These are phyloP conservation scores for Paramecium sexaurelia DNA, from an alignment of 73 alveolate species.

Conservation along the genomic window DNA sequence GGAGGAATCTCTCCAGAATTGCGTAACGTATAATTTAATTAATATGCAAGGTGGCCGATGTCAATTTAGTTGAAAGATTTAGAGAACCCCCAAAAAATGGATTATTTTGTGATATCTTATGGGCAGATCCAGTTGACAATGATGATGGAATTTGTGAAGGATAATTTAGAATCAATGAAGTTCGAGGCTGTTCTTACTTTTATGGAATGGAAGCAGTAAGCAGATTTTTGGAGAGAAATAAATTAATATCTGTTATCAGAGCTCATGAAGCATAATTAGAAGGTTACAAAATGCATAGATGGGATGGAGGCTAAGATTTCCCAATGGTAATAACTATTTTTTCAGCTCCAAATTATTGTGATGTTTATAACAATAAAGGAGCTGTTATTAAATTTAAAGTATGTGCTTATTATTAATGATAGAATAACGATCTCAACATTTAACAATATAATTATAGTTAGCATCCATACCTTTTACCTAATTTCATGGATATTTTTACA, in stretches of 20 bases:
- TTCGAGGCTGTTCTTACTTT: conserved; percentile 94
- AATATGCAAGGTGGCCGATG: conserved; percentile 51
- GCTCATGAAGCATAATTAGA: conserved; percentile 92
- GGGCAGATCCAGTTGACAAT: conserved; percentile 90
- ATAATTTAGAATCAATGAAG: conserved; percentile 77
- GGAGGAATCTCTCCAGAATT: conserved; percentile 92
- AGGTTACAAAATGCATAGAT: conserved; percentile 91
- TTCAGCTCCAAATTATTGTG: conserved; percentile 94
- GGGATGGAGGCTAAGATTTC: conserved; percentile 86
- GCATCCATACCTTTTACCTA: conserved; percentile 90
- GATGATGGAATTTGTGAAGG: conserved; percentile 75
- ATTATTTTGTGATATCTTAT: conserved; percentile 81
- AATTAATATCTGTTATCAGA: conserved; percentile 79
- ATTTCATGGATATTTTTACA: conserved; percentile 85
- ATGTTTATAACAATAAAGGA: conserved; percentile 86
- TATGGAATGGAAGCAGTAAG: conserved; percentile 89
- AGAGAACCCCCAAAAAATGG: conserved; percentile 85
- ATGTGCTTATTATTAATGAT: not conserved
- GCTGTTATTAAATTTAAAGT: conserved; percentile 79
- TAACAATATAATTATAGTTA: conserved; percentile 83
- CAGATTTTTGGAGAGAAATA: conserved; percentile 77
- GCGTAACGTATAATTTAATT: not conserved
- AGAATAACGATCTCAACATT: conserved; percentile 78
- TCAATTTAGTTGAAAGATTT: conserved; percentile 74
- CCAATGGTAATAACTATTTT: conserved; percentile 90